Conservation (phyloP, 2,329 filamentous ascomycete species). For the Pseudophaeomoniella oleicola region DNA sequence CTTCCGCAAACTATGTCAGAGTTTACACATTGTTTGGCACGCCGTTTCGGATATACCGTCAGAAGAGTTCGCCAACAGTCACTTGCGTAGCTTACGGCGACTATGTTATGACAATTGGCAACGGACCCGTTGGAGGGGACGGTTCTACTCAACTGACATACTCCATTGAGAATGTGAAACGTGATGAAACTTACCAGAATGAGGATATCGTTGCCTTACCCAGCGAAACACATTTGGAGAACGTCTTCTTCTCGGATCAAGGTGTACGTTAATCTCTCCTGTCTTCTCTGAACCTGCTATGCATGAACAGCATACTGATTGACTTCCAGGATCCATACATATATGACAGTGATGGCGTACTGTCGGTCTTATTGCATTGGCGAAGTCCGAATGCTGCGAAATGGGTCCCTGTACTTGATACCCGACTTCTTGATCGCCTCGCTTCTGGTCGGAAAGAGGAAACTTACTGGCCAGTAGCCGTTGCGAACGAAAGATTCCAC, state of each 20-base stretch:
- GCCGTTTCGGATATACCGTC: slow-evolving; percentile 75
- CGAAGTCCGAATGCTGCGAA: slow-evolving; percentile 67
- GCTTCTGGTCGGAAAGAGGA: slow-evolving; percentile 76
- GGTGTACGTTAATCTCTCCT: slow-evolving; percentile 45
- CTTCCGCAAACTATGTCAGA: slow-evolving; percentile 73
- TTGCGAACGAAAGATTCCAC: slow-evolving; percentile 83
- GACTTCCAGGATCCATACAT: slow-evolving; percentile 71
- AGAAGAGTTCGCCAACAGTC: slow-evolving; percentile 79
- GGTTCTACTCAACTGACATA: slow-evolving; percentile 70
- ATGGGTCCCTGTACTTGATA: slow-evolving; percentile 90
- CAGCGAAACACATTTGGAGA: slow-evolving; percentile 47
- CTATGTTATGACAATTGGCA: slow-evolving; percentile 92
- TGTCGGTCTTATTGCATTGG: slow-evolving; percentile 85
- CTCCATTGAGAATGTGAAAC: slow-evolving; percentile 86
- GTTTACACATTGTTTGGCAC: slow-evolving; percentile 89
- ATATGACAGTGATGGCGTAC: slow-evolving; percentile 81
- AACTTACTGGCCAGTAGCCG: slow-evolving; percentile 87
- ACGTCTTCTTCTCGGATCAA: slow-evolving; percentile 79
- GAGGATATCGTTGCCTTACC: slow-evolving; percentile 82
- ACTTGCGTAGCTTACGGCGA: slow-evolving; percentile 90
- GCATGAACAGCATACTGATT: background rate
- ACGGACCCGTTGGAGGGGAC: slow-evolving; percentile 68
- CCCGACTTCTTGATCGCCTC: slow-evolving; percentile 65
- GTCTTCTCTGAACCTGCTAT: slow-evolving; percentile 3
- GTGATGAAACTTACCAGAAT: slow-evolving; percentile 86